Base-by-base conservation (phyloP, 768 basidiomycete species). In the Royoungia palumana region DNA sequence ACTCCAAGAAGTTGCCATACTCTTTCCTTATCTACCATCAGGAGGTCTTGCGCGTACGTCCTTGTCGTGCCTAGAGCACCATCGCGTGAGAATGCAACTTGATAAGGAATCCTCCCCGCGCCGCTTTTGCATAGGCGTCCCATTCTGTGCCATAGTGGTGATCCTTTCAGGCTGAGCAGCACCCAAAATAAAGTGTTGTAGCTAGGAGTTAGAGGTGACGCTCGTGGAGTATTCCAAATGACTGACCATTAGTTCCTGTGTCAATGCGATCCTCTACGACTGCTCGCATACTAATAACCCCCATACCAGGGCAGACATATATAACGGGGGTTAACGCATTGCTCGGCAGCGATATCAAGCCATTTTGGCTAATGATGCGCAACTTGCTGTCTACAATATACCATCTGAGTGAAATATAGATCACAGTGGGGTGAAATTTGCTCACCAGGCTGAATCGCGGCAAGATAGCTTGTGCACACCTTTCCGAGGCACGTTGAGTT, bases 221-320 rank as follows among this genome's bases (percentile, higher is more conserved):
- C 14, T 1, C 1, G 11, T 1, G 6, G 25, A 27, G 25, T 2
- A 9, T 24, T 32, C 39, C 21, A 35, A 25, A 4, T 4, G 27
- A 54, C 62, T 34, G 49, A 91, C 91, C 72, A 34, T 68, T 60
- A 1, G 81, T 75, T 4, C 82, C 84, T 14, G 63, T 65, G 13
- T 76, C 62, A 12, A 86, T 66, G 1, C 95, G 80, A 54, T 92
- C 83, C 63, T 96, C 83, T 27, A 94, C 78, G 35, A 96, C 75
- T 0, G 94, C 81, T 42, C 93, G 75, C 82, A 96, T 89, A 0
- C 96, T 94, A 1, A 94, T 94, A 6, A 98, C 72, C 12, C 96
- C 96, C 0, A 95, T 98, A 0, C 95, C 96, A 13, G 96, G 96
- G 0, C 94, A 94, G 25, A 99, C 73, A 57, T 92, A 90, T 35